Evolutionary conservation across 2,329 filamentous ascomycete species (phyloP), one percentile per base, ranked within the genome.

Genomic region (Stenocarpella maydis): DNA sequence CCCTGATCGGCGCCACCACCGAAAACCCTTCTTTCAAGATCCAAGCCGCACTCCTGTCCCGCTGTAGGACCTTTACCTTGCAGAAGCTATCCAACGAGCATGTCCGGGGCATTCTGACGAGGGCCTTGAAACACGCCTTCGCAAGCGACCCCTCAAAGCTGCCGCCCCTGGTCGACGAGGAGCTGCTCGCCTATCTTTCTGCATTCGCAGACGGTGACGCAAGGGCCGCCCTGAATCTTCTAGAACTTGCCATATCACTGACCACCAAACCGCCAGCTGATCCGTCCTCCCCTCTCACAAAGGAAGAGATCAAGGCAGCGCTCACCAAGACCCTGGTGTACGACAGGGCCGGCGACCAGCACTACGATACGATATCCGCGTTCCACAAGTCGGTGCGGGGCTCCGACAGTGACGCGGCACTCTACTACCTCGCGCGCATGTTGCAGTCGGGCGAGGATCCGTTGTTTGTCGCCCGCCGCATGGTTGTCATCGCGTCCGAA

Each of bases 21-120:
- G 96, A 99, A 80, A 99, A 99, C 74, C 96, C 96, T 0, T 95
- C 92, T 4, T 98, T 98, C 84, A 95, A 97, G 76, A 90, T 99
- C 50, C 92, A 96, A 74, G 91, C 89, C 73, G 95, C 96, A 2
- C 84, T 99, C 67, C 85, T 98, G 3, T 97, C 93, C 28, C 88
- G 96, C 55, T 98, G 95, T 80, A 88, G 96, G 34, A 97, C 94
- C 0, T 98, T 99, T 75, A 97, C 94, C 0, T 82, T 99, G 12
- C 84, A 90, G 54, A 91, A 94, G 73, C 86, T 99, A 52, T 87
- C 87, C 0, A 87, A 91, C 31, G 87, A 91, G 2, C 88, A 97
- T 79, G 85, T 98, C 6, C 83, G 87, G 21, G 82, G 83, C 17
- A 98, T 98, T 68, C 82, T 98, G 21, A 81, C 87, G 69, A 88